Percentiles rank a stretch among this genome's conserved stretches.
These are phyloP conservation scores for Curvularia verruculosa DNA, from an alignment of 2,329 filamentous ascomycete species.

Conservation along the genomic window DNA sequence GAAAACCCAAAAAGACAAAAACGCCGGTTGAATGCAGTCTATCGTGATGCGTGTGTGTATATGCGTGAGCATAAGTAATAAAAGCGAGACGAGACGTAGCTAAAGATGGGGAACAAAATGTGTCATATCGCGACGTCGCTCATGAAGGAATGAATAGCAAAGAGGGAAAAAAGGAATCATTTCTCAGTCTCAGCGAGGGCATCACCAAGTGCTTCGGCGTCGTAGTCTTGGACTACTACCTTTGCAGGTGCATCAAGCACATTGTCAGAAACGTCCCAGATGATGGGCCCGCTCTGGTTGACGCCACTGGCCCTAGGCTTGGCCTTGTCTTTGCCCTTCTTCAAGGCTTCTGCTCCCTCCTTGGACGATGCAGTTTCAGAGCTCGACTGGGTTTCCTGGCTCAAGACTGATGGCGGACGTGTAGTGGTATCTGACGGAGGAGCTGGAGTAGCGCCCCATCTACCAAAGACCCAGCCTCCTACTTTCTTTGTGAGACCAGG, in stretches of 20 bases:
- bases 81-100: background rate
- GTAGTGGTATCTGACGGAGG: slow-evolving; percentile 28
- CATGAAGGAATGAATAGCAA: background rate
- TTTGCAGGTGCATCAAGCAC: slow-evolving; percentile 42
- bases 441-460: slow-evolving; percentile 64
- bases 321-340: slow-evolving; percentile 24
- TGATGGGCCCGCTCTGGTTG: slow-evolving; percentile 49
- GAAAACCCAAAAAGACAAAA: background rate
- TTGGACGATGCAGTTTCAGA: slow-evolving; percentile 18
- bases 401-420: slow-evolving; percentile 28
- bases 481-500: slow-evolving; percentile 58
- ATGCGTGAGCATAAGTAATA: background rate
- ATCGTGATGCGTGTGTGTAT: background rate
- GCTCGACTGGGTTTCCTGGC: slow-evolving; percentile 31
- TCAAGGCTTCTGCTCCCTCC: background rate
- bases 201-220: slow-evolving; percentile 48
- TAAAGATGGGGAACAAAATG: background rate
- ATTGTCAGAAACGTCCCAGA: slow-evolving; percentile 49
- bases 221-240: slow-evolving; percentile 45
- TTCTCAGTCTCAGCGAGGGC: slow-evolving; percentile 28
- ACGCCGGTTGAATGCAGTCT: slow-evolving; percentile 5
- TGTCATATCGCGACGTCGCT: background rate
- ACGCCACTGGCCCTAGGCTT: slow-evolving; percentile 44
- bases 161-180: background rate
- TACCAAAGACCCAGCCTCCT: slow-evolving; percentile 69